These are phyloP conservation scores for Hericium rajendrae DNA, from an alignment of 768 basidiomycete genomes.

Conservation along the genomic window DNA sequence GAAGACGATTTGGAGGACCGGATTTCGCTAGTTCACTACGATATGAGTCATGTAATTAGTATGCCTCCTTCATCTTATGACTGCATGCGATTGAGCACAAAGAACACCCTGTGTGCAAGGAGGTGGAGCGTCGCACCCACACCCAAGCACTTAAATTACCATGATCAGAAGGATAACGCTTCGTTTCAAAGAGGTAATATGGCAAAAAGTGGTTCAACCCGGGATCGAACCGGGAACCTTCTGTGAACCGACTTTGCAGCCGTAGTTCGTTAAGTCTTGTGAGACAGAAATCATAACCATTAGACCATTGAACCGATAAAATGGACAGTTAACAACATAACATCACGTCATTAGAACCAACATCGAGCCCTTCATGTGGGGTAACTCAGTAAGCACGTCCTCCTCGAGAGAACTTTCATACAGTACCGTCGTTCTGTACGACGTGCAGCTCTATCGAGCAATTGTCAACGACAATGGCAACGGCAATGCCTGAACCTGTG, in stretches of 20 bases:
- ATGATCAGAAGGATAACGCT: too few relatives aligned
- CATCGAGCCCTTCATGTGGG: background rate
- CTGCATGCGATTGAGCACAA: background rate
- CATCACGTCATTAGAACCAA: background rate
- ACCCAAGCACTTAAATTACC: too few relatives aligned
- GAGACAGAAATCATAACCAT: slow-evolving; percentile 42
- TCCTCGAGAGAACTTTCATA: background rate
- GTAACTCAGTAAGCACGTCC: background rate
- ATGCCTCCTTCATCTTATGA: too few relatives aligned
- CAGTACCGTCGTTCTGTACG: too few relatives aligned
- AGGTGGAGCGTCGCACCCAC: too few relatives aligned
- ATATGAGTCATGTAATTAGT: too few relatives aligned
- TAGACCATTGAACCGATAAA: slow-evolving; percentile 32
- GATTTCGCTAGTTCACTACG: too few relatives aligned
- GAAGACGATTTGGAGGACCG: too few relatives aligned
- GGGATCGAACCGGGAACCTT: slow-evolving; percentile 41
- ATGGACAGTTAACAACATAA: background rate
- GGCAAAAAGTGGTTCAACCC: slow-evolving; percentile 26
- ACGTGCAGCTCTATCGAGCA: too few relatives aligned
- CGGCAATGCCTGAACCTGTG: too few relatives aligned
- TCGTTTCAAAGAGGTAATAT: too few relatives aligned
- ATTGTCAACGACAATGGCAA: too few relatives aligned
- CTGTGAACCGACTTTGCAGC: slow-evolving; percentile 21
- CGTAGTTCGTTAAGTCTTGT: slow-evolving; percentile 13
- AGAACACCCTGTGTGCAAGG: background rate